A percentile compares a stretch with the other conserved stretches of the same genome.
Evolutionary conservation across 228 moss, liverwort and hornwort genomes (phyloP).

Genomic region (Sphagnum fallax): DNA sequence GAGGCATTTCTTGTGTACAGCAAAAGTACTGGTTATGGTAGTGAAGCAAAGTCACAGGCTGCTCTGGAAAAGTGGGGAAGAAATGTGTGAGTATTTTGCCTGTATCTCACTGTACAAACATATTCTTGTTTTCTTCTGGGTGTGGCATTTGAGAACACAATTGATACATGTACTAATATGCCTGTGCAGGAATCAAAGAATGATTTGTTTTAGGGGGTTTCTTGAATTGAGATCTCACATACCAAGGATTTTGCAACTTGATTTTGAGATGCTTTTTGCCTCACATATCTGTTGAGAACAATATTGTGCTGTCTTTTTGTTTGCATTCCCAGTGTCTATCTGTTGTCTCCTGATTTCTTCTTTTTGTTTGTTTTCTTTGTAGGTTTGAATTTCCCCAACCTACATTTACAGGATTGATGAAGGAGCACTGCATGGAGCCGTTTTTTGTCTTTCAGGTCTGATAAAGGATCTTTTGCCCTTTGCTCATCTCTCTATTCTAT

Average conservation of each 20-base stretch:
- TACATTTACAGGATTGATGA: slow-evolving; percentile 84
- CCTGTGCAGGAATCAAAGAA: too few species aligned
- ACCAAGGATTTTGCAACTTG: too few species aligned
- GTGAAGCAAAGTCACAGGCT: slow-evolving; percentile 74
- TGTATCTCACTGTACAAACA: not conserved
- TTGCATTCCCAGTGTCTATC: too few species aligned
- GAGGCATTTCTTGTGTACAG: slow-evolving; percentile 67
- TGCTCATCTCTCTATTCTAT: too few species aligned
- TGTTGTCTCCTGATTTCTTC: too few species aligned
- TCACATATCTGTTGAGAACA: not conserved
- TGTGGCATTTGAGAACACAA: not conserved
- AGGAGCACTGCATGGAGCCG: slow-evolving; percentile 98
- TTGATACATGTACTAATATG: too few species aligned
- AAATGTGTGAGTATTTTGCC: slow-evolving; percentile 48
- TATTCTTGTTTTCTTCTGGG: not conserved
- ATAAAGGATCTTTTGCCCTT: not conserved
- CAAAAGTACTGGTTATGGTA: slow-evolving; percentile 83
- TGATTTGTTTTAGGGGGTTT: too few species aligned
- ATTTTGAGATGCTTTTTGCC: not conserved
- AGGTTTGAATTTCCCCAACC: slow-evolving; percentile 99
- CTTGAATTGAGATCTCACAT: too few species aligned
- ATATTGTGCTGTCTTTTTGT: too few species aligned
- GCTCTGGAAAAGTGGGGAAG: slow-evolving; percentile 92
- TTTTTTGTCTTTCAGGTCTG: slow-evolving; percentile 98
- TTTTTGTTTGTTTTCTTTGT: slow-evolving; percentile 3